Conservation (phyloP, 257 asterid genomes). For the Solanum verrucosum region DNA sequence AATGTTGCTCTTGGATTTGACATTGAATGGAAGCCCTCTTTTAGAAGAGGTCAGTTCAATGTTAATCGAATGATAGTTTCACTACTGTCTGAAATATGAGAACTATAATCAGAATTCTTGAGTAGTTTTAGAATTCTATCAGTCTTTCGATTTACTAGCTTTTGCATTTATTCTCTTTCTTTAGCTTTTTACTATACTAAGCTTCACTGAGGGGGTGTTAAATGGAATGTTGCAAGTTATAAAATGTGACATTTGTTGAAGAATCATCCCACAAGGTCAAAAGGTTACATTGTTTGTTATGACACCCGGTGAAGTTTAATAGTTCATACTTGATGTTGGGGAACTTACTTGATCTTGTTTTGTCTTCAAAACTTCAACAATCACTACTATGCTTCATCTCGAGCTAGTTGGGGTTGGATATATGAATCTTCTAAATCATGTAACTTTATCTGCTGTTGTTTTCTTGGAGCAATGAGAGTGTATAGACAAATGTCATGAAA, state of each 20-base stretch:
- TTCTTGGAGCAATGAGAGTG: background rate
- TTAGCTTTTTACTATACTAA: background rate
- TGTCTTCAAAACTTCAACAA: background rate
- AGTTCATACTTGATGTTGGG: background rate
- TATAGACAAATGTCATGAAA: background rate
- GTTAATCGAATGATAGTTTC: background rate
- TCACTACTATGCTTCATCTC: background rate
- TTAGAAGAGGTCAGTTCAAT: constrained; percentile 47
- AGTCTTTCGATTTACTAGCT: background rate
- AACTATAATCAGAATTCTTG: background rate
- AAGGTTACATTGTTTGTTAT: background rate
- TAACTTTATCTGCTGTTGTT: background rate
- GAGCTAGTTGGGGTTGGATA: background rate
- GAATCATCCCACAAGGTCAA: background rate
- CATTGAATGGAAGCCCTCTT: constrained; percentile 88
- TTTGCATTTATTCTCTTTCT: background rate
- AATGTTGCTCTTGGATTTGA: constrained; percentile 77
- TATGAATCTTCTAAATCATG: background rate
- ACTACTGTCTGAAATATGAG: background rate
- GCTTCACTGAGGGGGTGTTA: background rate
- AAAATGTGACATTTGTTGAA: background rate
- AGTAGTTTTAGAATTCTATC: background rate
- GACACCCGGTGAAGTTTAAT: background rate
- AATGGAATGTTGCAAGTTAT: background rate
- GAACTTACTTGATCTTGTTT: background rate